Evolutionary conservation across 2,329 filamentous ascomycete species (phyloP).

Genomic region (Setomelanomma holmii): DNA sequence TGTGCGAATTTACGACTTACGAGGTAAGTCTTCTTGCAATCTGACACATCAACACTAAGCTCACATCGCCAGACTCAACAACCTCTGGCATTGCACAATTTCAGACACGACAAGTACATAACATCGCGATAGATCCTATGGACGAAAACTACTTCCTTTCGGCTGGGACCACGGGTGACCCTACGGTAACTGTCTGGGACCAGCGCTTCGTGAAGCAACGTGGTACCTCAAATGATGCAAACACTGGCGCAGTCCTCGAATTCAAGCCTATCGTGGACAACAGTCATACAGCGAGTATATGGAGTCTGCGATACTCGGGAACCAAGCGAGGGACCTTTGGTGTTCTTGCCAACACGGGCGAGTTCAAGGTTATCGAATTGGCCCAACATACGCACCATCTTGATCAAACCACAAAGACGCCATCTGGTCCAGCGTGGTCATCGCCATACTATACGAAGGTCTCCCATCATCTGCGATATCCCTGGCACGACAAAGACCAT

Average conservation of each 20-base stretch:
- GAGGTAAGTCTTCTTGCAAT: slow-evolving; percentile 63
- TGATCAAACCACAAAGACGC: slow-evolving; percentile 24
- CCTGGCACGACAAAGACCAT: slow-evolving; percentile 55
- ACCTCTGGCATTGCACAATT: slow-evolving; percentile 57
- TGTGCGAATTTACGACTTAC: slow-evolving; percentile 77
- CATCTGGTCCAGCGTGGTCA: slow-evolving; percentile 45
- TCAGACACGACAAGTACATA: slow-evolving; percentile 67
- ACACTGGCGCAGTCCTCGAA: slow-evolving; percentile 63
- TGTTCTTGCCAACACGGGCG: slow-evolving; percentile 65
- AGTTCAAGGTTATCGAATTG: slow-evolving; percentile 64
- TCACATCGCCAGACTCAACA: slow-evolving; percentile 43
- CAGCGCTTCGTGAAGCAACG: slow-evolving; percentile 60
- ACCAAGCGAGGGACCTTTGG: slow-evolving; percentile 65
- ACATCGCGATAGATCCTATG: slow-evolving; percentile 77
- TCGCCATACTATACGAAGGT: slow-evolving; percentile 55
- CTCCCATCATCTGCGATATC: slow-evolving; percentile 51
- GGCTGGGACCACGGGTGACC: slow-evolving; percentile 73
- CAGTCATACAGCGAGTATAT: slow-evolving; percentile 60
- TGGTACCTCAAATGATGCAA: slow-evolving; percentile 53
- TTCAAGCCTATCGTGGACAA: slow-evolving; percentile 62
- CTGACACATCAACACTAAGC: slow-evolving; percentile 10
- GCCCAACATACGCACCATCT: slow-evolving; percentile 56
- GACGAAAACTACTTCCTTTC: slow-evolving; percentile 87
- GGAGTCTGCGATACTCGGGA: slow-evolving; percentile 68
- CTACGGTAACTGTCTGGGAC: slow-evolving; percentile 80